These are phyloP conservation scores for Ziziphus jujuba DNA, from an alignment of 306 rosid species.

Conservation along the genomic window DNA sequence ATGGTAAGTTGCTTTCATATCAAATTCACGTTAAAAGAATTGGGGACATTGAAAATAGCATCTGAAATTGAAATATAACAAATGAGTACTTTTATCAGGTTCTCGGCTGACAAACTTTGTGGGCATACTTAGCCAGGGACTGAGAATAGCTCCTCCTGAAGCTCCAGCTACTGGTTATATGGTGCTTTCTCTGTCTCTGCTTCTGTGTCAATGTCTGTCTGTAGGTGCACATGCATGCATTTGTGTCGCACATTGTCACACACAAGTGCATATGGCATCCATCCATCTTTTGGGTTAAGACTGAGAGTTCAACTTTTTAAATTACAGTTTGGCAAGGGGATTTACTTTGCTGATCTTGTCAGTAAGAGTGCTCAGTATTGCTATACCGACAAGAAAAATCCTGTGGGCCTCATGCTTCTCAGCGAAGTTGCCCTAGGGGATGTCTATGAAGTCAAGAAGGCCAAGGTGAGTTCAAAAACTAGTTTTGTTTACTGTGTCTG, in stretches of 20 bases:
- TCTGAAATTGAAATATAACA: constrained; percentile 16
- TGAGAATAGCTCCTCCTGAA: constrained; percentile 98
- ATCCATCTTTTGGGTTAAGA: not conserved
- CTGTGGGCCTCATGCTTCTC: constrained; percentile 83
- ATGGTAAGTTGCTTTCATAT: constrained; percentile 55
- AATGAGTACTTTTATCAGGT: constrained; percentile 44
- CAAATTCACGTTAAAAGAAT: not conserved
- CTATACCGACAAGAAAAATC: constrained; percentile 87
- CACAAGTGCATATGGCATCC: not conserved
- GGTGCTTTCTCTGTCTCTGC: constrained; percentile 45
- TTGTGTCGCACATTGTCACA: not conserved
- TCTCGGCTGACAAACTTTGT: constrained; percentile 92
- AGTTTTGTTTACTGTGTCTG: constrained; percentile 10
- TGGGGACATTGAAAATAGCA: constrained; percentile 8
- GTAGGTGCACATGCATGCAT: not conserved
- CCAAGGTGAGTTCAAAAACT: constrained; percentile 51
- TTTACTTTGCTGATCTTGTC: constrained; percentile 93
- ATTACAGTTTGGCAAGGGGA: constrained; percentile 91
- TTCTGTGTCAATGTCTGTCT: not conserved
- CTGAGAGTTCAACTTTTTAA: constrained; percentile 28
- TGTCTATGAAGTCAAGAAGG: constrained; percentile 80
- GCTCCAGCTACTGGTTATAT: constrained; percentile 98
- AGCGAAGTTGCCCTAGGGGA: constrained; percentile 96
- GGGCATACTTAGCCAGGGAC: constrained; percentile 95
- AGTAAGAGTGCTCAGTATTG: constrained; percentile 99